Evolutionary conservation across 2,329 filamentous ascomycete genomes (phyloP).

Genomic region (Talaromyces sp.): DNA sequence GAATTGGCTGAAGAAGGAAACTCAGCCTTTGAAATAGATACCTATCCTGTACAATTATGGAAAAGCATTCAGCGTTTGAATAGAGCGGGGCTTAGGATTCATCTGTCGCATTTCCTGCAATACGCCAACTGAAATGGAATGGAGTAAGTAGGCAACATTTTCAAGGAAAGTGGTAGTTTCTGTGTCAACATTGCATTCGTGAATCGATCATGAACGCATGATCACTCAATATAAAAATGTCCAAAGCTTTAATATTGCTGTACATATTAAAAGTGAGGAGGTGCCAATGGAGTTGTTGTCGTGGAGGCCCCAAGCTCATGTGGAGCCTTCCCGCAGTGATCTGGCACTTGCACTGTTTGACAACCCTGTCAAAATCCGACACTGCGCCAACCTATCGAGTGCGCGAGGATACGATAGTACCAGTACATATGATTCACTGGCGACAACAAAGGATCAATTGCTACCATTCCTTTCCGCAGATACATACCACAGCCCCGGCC

Average conservation of each 20-base stretch:
- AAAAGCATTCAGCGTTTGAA: conserved; percentile 2
- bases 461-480: neutral
- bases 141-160: neutral
- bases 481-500: neutral
- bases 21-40: conserved; percentile 53
- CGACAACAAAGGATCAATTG: neutral
- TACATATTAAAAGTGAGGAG: neutral
- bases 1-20: conserved; percentile 84
- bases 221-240: neutral
- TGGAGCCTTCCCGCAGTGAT: conserved; percentile 17
- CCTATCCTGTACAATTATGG: neutral
- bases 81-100: neutral
- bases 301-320: conserved; percentile 15
- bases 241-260: neutral
- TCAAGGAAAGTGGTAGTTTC: neutral
- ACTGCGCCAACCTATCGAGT: neutral
- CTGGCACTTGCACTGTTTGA: neutral
- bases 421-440: neutral
- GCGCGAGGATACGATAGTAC: neutral
- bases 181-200: neutral
- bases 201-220: neutral
- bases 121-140: neutral
- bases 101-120: neutral
- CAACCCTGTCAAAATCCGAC: neutral
- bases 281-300: neutral